Conservation (phyloP, 192 early-diverging fungal species). For the Geranomyces variabilis region DNA sequence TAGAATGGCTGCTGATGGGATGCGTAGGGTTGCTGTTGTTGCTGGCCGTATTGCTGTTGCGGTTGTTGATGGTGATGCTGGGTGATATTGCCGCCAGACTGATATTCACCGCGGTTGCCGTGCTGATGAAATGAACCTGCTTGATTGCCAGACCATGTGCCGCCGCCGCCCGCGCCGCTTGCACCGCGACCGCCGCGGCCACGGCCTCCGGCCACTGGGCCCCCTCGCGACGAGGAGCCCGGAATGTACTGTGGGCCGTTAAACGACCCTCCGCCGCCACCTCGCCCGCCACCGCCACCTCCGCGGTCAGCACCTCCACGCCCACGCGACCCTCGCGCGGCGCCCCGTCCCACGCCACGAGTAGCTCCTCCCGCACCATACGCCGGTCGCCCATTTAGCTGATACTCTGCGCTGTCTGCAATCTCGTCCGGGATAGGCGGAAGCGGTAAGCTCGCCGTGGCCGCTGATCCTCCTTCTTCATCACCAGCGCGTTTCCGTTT, state of each 20-base stretch:
- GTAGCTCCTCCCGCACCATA: neutral
- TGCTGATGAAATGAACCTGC: neutral
- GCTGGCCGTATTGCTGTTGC: conserved; percentile 2
- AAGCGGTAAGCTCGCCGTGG: neutral
- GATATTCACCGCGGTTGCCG: neutral
- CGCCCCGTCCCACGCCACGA: neutral
- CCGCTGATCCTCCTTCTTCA: conserved; percentile 3
- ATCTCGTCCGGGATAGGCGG: neutral
- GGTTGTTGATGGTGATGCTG: neutral
- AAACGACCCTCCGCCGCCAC: conserved; percentile 3
- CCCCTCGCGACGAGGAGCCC: neutral
- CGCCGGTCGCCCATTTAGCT: neutral
- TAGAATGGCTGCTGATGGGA: conserved; percentile 11
- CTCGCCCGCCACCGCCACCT: conserved; percentile 3
- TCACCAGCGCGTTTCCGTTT: conserved; percentile 13
- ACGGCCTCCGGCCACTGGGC: neutral
- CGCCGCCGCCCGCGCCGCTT: no score
- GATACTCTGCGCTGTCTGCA: conserved; percentile 5
- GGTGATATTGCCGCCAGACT: no score
- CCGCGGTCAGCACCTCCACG: conserved; percentile 21
- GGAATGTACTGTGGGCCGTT: neutral
- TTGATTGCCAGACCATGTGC: no score
- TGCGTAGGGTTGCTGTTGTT: conserved; percentile 8
- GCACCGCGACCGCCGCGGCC: neutral
- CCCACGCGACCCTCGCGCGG: conserved; percentile 11